Evolutionary conservation across 257 asterid species (phyloP).

Genomic region (Solanum raphanifolium): DNA sequence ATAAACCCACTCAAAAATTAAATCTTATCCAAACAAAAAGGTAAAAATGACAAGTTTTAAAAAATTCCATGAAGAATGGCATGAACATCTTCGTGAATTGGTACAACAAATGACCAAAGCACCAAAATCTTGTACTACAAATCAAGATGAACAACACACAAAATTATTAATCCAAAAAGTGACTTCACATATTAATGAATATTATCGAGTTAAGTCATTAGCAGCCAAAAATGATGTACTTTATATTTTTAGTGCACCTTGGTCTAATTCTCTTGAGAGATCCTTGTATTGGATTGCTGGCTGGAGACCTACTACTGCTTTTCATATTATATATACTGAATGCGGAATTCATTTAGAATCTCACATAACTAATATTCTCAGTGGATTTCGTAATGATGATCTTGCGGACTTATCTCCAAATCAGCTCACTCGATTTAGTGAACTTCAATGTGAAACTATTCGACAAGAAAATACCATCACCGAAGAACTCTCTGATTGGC

Average conservation of each 20-base stretch:
- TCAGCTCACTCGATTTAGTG: conserved; percentile 64
- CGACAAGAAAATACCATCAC: conserved; percentile 44
- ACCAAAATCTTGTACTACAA: conserved; percentile 16
- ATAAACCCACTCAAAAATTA: background rate
- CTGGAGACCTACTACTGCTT: conserved; percentile 85
- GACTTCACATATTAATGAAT: conserved; percentile 40
- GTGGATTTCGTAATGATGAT: conserved; percentile 49
- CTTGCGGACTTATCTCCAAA: conserved; percentile 61
- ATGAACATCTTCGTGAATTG: conserved; percentile 32
- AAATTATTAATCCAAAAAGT: conserved; percentile 34
- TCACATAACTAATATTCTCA: conserved; percentile 46
- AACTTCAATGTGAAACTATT: conserved; percentile 61
- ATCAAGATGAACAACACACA: conserved; percentile 15
- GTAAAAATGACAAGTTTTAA: conserved; percentile 19
- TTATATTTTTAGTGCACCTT: background rate
- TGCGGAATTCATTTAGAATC: conserved; percentile 59
- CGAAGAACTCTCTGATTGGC: conserved; percentile 59
- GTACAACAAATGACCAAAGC: conserved; percentile 30
- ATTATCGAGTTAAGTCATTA: conserved; percentile 34
- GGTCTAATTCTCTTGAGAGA: conserved; percentile 34
- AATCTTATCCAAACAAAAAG: background rate
- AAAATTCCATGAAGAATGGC: conserved; percentile 45
- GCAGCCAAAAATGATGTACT: conserved; percentile 3
- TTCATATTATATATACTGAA: conserved; percentile 67
- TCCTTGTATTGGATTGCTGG: conserved; percentile 77